phyloP scores from a whole-genome alignment of 106 monocot genomes.

The Phalaenopsis aphrodite region DNA sequence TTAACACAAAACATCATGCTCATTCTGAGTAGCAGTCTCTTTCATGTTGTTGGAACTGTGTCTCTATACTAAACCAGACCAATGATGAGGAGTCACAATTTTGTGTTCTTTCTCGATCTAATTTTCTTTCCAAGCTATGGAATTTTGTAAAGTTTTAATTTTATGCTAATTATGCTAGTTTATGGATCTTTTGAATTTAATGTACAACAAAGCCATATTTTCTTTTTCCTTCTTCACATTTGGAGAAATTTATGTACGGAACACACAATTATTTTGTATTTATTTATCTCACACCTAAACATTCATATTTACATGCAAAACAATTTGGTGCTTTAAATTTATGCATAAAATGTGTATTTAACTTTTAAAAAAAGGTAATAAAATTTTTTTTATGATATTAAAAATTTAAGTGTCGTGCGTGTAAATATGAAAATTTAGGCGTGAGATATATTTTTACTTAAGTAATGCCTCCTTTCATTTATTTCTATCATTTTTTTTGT shows the following conservation, averaged over 20 bases:
- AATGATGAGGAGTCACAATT: not conserved
- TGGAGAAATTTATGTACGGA: no score
- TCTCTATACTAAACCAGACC: not conserved
- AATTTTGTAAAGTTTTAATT: not conserved
- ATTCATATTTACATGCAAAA: no score
- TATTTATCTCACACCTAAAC: no score
- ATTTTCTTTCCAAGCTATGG: not conserved
- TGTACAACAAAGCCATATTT: not conserved
- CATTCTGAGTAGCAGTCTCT: not conserved
- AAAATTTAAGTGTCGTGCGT: no score
- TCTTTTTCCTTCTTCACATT: no score
- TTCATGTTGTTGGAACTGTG: not conserved
- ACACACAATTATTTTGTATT: no score
- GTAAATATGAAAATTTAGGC: no score
- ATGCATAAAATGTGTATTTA: no score
- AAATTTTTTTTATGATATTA: no score
- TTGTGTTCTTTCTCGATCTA: not conserved
- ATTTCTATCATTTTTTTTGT: not conserved
- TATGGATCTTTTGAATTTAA: not conserved
- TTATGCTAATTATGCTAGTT: not conserved
- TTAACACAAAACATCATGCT: not conserved
- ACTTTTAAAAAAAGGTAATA: no score
- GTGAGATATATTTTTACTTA: no score
- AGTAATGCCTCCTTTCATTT: not conserved
- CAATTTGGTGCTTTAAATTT: no score